Evolutionary conservation across 169 alveolate genomes (phyloP), one percentile per base, ranked within the genome.

Genomic region (Eimeria tenella): DNA sequence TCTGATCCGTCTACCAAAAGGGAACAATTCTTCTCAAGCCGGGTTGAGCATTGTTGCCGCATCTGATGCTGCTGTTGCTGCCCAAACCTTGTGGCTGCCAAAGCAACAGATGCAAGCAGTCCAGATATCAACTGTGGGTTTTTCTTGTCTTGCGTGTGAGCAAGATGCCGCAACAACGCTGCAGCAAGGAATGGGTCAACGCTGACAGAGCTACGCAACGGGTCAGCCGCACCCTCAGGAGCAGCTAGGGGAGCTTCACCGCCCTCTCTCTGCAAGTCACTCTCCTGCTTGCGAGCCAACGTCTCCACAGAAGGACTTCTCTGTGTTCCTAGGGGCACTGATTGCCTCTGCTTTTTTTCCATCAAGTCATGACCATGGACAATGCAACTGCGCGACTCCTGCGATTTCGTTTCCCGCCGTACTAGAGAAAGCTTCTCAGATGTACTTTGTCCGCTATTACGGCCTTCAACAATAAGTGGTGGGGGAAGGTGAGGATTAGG

Each of bases 181-280:
- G 75, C 75, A 11, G 90, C 75, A 31, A 83, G 90, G n/a, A 83
- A 60, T 8, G 90, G 90, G 31, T 83, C 90, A 17, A 83, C 58
- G 60, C 75, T 83, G 63, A 52, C 56, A 23, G 42, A 63, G 5
- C 10, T 23, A 23, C 71, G 21, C 65, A 52, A 21, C 10, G 25
- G 49, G 56, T 58, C 86, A 13, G n/a, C 8, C 6, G 50, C 71
- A 53, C 21, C n/a, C 13, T 50, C 73, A 79, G 88, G 55, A 17
- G 21, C 21, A 9, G 71, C 55, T 74, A 4, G 63, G 63, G 49
- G 60, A 49, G 58, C 62, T 49, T 15, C 9, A 11, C 15, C 84
- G n/a, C 31, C 42, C 84, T 74, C 25, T 50, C 49, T 60, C 8
- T 74, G 60, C 62, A 50, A 42, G 13, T 10, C n/a, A 15, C 6